These are phyloP conservation scores for Fusarium mexicanum DNA, from an alignment of 2,329 filamentous ascomycete genomes.

Conservation along the genomic window DNA sequence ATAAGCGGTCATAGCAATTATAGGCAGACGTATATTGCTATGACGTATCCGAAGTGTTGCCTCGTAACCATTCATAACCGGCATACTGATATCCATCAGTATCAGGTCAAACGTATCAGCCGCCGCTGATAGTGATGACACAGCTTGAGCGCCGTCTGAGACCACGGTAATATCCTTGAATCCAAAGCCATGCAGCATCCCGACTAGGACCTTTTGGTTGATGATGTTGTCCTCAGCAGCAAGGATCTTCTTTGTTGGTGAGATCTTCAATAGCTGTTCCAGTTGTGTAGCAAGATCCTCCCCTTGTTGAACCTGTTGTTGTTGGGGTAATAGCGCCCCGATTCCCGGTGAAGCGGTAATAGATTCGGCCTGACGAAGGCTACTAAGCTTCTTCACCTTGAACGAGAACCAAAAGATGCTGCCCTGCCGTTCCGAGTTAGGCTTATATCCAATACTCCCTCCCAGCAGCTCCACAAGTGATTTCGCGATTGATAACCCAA, in stretches of 20 bases:
- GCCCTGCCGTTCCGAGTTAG: neutral
- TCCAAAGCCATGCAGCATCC: slow-evolving; percentile 5
- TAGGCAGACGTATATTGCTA: neutral
- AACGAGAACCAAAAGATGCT: slow-evolving; percentile 3
- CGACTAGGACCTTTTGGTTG: neutral
- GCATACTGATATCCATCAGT: slow-evolving; percentile 15
- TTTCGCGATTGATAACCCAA: slow-evolving; percentile 4
- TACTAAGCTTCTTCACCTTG: neutral
- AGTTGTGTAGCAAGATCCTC: neutral
- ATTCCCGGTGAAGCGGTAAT: accelerated
- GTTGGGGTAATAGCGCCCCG: neutral
- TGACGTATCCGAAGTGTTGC: neutral
- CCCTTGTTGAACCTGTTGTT: neutral
- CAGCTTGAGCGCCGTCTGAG: neutral
- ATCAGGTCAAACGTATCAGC: neutral
- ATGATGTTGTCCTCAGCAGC: neutral
- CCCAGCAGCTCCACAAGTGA: neutral
- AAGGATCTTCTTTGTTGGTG: neutral
- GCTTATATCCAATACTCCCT: neutral
- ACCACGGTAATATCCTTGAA: neutral
- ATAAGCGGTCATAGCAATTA: slow-evolving; percentile 10
- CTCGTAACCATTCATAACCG: neutral
- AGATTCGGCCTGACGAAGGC: neutral
- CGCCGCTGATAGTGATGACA: neutral
- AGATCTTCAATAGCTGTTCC: neutral